Evolutionary conservation across 1,284 basidiomycete genomes (phyloP).

Genomic region (Cutaneotrichosporon curvatum): DNA sequence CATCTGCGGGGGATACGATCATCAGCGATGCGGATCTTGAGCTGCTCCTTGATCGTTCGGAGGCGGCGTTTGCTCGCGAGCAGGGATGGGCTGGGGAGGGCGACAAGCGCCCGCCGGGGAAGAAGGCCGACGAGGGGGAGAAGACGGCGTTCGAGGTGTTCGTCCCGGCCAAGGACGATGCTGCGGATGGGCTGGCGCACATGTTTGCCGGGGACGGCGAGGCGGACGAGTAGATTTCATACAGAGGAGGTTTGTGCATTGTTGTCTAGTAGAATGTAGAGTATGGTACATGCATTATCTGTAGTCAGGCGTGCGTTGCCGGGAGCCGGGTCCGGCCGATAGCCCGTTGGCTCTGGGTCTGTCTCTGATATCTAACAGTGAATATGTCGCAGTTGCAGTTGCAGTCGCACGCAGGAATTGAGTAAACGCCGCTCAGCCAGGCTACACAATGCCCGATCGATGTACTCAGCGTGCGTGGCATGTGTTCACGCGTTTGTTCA

Average conservation of each 20-base stretch:
- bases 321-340: no score
- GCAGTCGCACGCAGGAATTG: no score
- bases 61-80: conserved; percentile 68
- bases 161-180: conserved; percentile 61
- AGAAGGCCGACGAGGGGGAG: conserved; percentile 38
- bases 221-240: conserved; percentile 18
- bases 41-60: conserved; percentile 70
- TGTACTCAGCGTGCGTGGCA: no score
- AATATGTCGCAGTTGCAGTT: no score
- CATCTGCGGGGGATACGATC: conserved; percentile 66
- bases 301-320: no score
- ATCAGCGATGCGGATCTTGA: conserved; percentile 74
- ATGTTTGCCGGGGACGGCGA: conserved; percentile 49
- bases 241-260: not conserved
- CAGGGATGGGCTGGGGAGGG: conserved; percentile 61
- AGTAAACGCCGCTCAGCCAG: no score
- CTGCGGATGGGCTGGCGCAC: conserved; percentile 64
- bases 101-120: conserved; percentile 8
- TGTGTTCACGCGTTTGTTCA: no score
- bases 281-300: not conserved
- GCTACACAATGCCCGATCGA: no score
- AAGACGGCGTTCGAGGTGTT: conserved; percentile 71
- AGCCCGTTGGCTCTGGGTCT: no score
- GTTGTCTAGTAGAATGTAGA: not conserved
- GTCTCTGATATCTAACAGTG: no score